Evolutionary conservation across 2,329 filamentous ascomycete species (phyloP), one percentile per base, ranked within the genome.

Genomic region (Rosellinia necatrix): DNA sequence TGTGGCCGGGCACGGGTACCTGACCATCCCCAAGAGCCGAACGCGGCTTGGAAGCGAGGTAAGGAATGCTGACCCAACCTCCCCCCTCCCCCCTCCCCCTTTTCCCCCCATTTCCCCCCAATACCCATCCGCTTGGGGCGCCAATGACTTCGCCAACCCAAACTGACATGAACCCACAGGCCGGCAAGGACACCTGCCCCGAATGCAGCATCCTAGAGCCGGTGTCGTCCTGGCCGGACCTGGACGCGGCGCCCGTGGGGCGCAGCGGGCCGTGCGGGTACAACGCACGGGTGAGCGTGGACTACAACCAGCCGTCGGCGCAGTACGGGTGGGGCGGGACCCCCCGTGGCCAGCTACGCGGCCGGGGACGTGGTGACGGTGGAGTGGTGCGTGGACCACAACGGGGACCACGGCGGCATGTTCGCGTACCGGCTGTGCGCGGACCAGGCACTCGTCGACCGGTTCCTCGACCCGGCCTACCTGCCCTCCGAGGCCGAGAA

Each of bases 371-470:
- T 74, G 0, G 67, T 82, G 21, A 76, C 80, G 21, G 80, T 82
- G 0, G 70, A 81, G 64, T 83, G 81, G 81, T 83, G 81, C 49
- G 74, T 82, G 15, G 81, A 83, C 62, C 69, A 81, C 67, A 83
- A 82, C 60, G 81, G 81, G 0, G 80, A 83, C 60, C 80, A 83
- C 59, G 79, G 80, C 22, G 81, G 80, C 66, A 82, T 82, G 79
- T 83, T 81, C 67, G 74, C 68, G 61, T 83, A 81, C 66, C 78
- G 80, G 8, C 76, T 82, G 58, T 83, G 80, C 62, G 74, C 79
- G 59, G 70, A 83, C 60, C 79, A 82, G 60, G 70, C 67, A 0
- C 66, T 83, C 0, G 77, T 82, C 25, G 73, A 81, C 70, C 78
- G 78, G 60, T 76, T 83, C 62, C 67, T 81, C 1, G 74, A 75